Conservation (phyloP, 1,139 yeast species). For the Debaryomyces sp. region DNA sequence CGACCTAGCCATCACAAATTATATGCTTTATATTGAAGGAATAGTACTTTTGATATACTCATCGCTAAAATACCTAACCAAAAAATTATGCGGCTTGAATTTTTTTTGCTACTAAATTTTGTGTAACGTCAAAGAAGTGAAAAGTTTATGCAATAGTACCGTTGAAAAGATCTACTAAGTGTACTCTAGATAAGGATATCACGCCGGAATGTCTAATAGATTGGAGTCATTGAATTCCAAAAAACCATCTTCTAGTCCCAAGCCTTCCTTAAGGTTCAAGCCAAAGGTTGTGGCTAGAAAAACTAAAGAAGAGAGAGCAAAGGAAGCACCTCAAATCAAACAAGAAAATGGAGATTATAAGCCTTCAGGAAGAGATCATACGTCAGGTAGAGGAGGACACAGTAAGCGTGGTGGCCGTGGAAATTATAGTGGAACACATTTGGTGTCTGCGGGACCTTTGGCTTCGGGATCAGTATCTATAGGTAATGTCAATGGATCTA, state of each 20-base stretch:
- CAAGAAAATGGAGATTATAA: slow-evolving; percentile 27
- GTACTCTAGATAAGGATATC: not conserved
- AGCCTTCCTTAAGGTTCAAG: slow-evolving; percentile 65
- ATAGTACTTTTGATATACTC: slow-evolving; percentile 7
- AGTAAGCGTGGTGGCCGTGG: slow-evolving; percentile 44
- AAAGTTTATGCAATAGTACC: not conserved
- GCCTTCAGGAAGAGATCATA: slow-evolving; percentile 23
- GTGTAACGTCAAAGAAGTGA: slow-evolving; percentile 4
- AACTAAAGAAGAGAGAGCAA: slow-evolving; percentile 79
- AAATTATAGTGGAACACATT: slow-evolving; percentile 63
- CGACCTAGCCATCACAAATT: slow-evolving; percentile 10
- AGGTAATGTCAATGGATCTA: slow-evolving; percentile 36
- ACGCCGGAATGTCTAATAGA: slow-evolving; percentile 41
- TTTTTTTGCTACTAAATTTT: slow-evolving; percentile 2
- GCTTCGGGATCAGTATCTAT: slow-evolving; percentile 63
- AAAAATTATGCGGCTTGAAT: slow-evolving; percentile 10
- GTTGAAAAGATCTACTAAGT: not conserved
- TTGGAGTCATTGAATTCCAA: slow-evolving; percentile 46
- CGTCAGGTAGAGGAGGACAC: slow-evolving; percentile 34
- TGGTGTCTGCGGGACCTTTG: slow-evolving; percentile 72
- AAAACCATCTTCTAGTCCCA: slow-evolving; percentile 32
- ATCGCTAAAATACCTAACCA: slow-evolving; percentile 7
- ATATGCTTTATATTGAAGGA: not conserved
- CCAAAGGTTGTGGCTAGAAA: slow-evolving; percentile 86
- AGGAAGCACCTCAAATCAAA: slow-evolving; percentile 65